phyloP scores from a whole-genome alignment of 768 basidiomycete genomes.

The Hortiboletus flavorubellus region DNA sequence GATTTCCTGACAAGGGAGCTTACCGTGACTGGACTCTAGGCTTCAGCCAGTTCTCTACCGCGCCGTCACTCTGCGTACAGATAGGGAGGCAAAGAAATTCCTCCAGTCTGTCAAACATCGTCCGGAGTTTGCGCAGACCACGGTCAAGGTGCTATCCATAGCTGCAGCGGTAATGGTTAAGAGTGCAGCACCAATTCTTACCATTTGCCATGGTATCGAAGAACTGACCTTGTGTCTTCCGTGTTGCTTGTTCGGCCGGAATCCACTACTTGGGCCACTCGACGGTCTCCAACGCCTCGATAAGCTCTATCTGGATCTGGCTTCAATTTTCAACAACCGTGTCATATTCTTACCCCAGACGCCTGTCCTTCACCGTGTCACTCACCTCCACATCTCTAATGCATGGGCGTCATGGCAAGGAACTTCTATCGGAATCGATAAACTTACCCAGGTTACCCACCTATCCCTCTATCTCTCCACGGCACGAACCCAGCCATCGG shows the following conservation, averaged over 20 bases:
- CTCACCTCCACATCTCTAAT: not conserved
- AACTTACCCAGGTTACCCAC: not conserved
- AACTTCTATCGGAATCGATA: not conserved
- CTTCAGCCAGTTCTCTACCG: too few species aligned
- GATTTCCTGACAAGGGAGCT: too few species aligned
- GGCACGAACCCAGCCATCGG: not conserved
- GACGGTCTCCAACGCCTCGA: not conserved
- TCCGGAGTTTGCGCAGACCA: not conserved
- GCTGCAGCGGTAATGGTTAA: not conserved
- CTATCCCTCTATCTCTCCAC: not conserved
- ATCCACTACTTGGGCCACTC: not conserved
- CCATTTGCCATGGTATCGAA: not conserved
- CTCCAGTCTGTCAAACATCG: too few species aligned
- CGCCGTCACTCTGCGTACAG: too few species aligned
- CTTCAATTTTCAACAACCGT: not conserved
- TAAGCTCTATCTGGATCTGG: not conserved
- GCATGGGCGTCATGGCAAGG: not conserved
- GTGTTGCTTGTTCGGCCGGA: not conserved
- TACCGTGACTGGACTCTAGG: too few species aligned
- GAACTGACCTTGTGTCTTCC: not conserved
- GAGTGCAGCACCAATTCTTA: not conserved
- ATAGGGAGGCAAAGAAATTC: too few species aligned
- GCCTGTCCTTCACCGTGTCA: not conserved
- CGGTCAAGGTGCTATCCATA: not conserved
- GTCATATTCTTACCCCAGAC: not conserved